Evolutionary conservation across 192 early-diverging fungal genomes (phyloP).

Genomic region (Linnemannia hyalina): DNA sequence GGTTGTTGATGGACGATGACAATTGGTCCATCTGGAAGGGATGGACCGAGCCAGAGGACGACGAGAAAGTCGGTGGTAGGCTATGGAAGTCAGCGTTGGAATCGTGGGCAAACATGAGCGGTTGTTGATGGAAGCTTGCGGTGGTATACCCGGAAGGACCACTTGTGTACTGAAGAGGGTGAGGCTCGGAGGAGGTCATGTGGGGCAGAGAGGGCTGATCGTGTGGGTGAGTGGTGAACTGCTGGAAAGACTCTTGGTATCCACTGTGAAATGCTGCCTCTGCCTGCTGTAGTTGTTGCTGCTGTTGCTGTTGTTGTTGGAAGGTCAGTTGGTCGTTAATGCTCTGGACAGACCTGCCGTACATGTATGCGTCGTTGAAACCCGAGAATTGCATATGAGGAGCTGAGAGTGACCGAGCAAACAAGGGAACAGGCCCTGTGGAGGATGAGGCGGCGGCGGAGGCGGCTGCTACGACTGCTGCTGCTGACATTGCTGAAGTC

Average conservation of each 20-base stretch:
- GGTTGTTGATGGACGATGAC: slow-evolving; percentile 27
- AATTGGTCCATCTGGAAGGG: slow-evolving; percentile 49
- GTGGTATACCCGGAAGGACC: not conserved
- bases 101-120: not conserved
- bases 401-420: slow-evolving; percentile 38
- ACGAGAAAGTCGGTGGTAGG: not conserved
- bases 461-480: slow-evolving; percentile 13
- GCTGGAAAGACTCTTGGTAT: slow-evolving; percentile 8
- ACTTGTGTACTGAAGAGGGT: not conserved
- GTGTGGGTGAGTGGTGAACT: slow-evolving; percentile 12
- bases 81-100: not conserved
- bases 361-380: not conserved
- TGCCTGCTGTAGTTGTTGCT: not conserved
- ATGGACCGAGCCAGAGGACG: slow-evolving; percentile 14
- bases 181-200: not conserved
- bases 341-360: not conserved
- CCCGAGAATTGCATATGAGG: slow-evolving; percentile 28
- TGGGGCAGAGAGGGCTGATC: slow-evolving; percentile 20
- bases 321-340: slow-evolving; percentile 1
- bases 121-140: not conserved
- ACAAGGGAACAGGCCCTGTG: slow-evolving; percentile 3
- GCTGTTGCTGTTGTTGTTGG: slow-evolving; percentile 1
- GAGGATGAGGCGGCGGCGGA: not conserved
- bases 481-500: slow-evolving; percentile 1
- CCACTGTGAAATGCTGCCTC: not conserved